These are phyloP conservation scores for Podospora tetraspora DNA, from an alignment of 495 filamentous ascomycete genomes.

Conservation along the genomic window DNA sequence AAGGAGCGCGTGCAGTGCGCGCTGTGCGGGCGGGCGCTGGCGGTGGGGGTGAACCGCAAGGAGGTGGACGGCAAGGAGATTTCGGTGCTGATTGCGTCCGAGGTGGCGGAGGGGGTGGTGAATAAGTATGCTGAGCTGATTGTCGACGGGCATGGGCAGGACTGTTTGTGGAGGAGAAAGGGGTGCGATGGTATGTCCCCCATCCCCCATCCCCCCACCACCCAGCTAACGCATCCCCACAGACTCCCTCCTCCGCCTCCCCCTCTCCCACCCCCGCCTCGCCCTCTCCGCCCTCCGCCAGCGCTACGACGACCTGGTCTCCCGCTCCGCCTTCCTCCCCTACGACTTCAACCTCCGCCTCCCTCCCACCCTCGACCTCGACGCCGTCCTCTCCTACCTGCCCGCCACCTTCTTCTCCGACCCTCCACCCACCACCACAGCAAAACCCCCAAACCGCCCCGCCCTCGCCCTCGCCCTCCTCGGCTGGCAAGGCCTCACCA, in stretches of 20 bases:
- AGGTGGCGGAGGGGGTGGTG: slow-evolving; percentile 65
- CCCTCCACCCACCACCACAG: slow-evolving; percentile 29
- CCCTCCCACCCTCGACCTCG: slow-evolving; percentile 40
- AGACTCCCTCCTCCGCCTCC: slow-evolving; percentile 44
- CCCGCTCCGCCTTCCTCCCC: slow-evolving; percentile 44
- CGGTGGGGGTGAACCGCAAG: slow-evolving; percentile 70
- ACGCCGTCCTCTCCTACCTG: slow-evolving; percentile 47
- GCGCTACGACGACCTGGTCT: slow-evolving; percentile 54
- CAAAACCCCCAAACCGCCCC: slow-evolving; percentile 43
- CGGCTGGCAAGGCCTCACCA: slow-evolving; percentile 73
- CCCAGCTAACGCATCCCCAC: slow-evolving; percentile 25
- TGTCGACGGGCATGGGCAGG: slow-evolving; percentile 69
- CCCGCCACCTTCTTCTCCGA: slow-evolving; percentile 42
- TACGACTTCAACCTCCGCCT: slow-evolving; percentile 49
- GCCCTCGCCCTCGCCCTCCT: slow-evolving; percentile 75
- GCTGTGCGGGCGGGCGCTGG: slow-evolving; percentile 73
- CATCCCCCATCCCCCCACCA: slow-evolving; percentile 21
- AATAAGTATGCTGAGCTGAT: slow-evolving; percentile 68
- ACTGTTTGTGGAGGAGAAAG: slow-evolving; percentile 78
- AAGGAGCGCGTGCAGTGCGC: slow-evolving; percentile 77
- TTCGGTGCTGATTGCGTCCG: slow-evolving; percentile 39
- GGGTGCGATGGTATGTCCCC: slow-evolving; percentile 69
- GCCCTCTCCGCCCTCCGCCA: slow-evolving; percentile 53
- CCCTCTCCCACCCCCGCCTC: slow-evolving; percentile 51
- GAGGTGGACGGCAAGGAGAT: slow-evolving; percentile 62